phyloP scores from a whole-genome alignment of 257 asterid species.

The Euphrasia confusa region DNA sequence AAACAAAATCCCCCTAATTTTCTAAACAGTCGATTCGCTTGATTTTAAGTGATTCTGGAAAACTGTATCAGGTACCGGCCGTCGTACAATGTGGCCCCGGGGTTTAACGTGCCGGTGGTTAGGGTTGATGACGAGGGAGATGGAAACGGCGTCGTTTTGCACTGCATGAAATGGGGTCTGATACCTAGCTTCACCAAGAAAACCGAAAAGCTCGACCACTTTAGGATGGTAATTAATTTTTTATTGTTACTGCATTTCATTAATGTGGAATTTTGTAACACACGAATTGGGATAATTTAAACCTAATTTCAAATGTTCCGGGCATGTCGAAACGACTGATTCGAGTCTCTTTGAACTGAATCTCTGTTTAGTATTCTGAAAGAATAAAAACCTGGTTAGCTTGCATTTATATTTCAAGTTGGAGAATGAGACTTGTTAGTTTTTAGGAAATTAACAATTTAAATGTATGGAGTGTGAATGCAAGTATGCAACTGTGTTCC shows the following conservation, averaged over 20 bases:
- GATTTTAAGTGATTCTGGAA: background rate
- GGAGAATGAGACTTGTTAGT: no score
- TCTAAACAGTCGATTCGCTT: background rate
- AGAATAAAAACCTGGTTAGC: no score
- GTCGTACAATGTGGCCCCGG: conserved; percentile 76
- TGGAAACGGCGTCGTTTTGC: conserved; percentile 51
- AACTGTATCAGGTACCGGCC: conserved; percentile 58
- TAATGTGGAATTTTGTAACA: background rate
- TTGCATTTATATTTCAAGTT: no score
- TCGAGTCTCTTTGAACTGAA: no score
- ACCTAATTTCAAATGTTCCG: background rate
- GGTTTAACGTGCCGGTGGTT: conserved; percentile 79
- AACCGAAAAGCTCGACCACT: conserved; percentile 72
- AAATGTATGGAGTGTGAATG: background rate
- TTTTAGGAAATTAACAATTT: background rate
- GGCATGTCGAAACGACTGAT: background rate
- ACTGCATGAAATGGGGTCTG: conserved; percentile 96
- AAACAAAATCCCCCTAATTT: background rate
- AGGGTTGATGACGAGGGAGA: conserved; percentile 52
- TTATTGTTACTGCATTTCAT: background rate
- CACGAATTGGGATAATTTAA: background rate
- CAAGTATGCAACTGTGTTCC: background rate
- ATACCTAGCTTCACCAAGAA: conserved; percentile 83
- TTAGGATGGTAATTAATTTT: conserved; percentile 60
- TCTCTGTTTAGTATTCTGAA: no score